Base-by-base conservation (phyloP, 164 flowering plant species). In the Magnolia officinalis region DNA sequence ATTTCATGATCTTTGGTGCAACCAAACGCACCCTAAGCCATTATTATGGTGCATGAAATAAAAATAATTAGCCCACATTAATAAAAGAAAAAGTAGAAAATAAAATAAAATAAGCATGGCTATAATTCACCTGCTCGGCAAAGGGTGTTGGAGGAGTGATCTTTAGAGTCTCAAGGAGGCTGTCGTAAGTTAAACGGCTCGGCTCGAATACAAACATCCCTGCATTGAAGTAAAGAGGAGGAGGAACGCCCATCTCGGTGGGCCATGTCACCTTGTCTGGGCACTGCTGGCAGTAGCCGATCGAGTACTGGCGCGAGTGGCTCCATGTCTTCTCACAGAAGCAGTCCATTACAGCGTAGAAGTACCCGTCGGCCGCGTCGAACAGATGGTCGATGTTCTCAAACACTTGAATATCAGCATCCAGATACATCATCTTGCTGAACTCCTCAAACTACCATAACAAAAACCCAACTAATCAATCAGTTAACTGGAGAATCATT, bases 231-330 rank as follows among this genome's bases (percentile, higher is more conserved):
- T 79, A 79, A 18, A 75, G 72, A 9, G 78, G 26, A 9, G 81
- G 81, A 8, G 78, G 76, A 2, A 68, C 13, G 10, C 78, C 81
- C 75, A 76, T 65, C 70, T 80, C 78, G 4, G 76, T 72, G 14
- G 81, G 79, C 81, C 81, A 80, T 18, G 18, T 29, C 72, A 80
- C 78, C 81, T 72, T 79, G 16, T 79, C 67, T 0, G 81, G 81
- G 72, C 81, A 75, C 73, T 79, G 81, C 64, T 80, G 81, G 76
- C 81, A 80, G 23, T 80, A 80, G n/a, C 78, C 81, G 67, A 80
- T 76, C 6, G 75, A 72, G 50, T 61, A 80, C 65, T 80, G 81
- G 23, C 68, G 78, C 14, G 81, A 64, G 73, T 76, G 73, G 20
- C 78, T 72, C 81, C 81, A 80, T 45, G 81, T 72, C 63, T 67